A percentile compares a stretch with the other conserved stretches of the same genome.
Conservation (phyloP, 176 grass and related monocot species). For the Secale cereale region DNA sequence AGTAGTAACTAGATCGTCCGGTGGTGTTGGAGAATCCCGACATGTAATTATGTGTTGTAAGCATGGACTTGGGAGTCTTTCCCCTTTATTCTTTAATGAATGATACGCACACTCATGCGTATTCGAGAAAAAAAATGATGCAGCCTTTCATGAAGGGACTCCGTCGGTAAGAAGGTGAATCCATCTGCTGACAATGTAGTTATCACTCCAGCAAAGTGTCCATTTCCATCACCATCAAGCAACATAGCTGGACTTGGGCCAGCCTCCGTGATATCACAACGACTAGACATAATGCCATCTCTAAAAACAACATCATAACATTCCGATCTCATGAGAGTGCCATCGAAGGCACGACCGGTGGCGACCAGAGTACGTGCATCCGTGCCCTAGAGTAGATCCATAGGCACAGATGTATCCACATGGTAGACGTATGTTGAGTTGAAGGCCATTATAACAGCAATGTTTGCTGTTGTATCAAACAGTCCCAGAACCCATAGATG, state of each 20-base stretch:
- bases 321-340: background rate
- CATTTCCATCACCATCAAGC: background rate
- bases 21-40: too few relatives aligned
- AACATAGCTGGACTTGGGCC: background rate
- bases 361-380: background rate
- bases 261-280: background rate
- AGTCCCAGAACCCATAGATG: background rate
- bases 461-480: background rate
- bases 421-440: background rate
- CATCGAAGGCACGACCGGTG: background rate
- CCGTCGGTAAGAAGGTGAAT: background rate
- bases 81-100: too few relatives aligned
- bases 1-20: too few relatives aligned
- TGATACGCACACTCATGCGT: too few relatives aligned
- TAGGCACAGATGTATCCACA: background rate
- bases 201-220: background rate
- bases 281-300: background rate
- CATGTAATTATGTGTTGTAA: too few relatives aligned
- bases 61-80: too few relatives aligned
- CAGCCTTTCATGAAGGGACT: background rate
- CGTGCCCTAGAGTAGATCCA: background rate
- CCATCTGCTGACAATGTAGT: background rate
- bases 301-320: background rate
- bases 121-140: too few relatives aligned
- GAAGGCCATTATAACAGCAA: background rate